Base-by-base conservation (phyloP, 2,329 filamentous ascomycete genomes). In the Pseudopithomyces maydicus region DNA sequence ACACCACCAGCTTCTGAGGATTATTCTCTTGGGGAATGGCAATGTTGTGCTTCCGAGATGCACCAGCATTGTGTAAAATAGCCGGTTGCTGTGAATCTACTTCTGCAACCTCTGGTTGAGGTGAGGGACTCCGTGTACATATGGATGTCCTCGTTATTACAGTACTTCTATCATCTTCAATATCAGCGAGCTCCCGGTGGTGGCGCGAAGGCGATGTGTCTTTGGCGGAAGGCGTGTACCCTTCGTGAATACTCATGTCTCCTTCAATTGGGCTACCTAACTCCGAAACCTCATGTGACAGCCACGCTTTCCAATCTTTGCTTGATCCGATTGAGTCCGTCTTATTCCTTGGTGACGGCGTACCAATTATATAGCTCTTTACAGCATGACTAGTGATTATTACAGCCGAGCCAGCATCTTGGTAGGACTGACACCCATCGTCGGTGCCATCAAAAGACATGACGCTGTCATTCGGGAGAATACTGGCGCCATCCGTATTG, bases 271-370 rank as follows among this genome's bases (percentile, higher is more conserved):
- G 47, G 12, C 63, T 55, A 49, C 71, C 71, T 20, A 80, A 71
- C 12, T 74, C 73, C 1, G 72, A 73, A 22, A 81, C 73, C 58
- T 81, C 79, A 49, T 77, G 74, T 2, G 76, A 78, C 2, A 81
- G 63, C 80, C 80, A 82, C 11, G 72, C 72, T 33, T 77, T 78
- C 80, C 80, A 82, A 36, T 81, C 79, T 29, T 69, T 67, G 61
- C 79, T 80, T 15, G 65, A 75, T 49, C 63, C 71, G 20, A 60
- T 60, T 12, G 61, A 71, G 23, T 61, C 59, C 12, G 52, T 57
- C 12, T n/a, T 41, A 6, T 63, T 64, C 14, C 63, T 56, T 10
- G 66, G 68, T 32, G 69, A 68, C 2, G 71, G 67, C 6, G 71
- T 71, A 3, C 74, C 74, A 26, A 75, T 63, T 14, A 76, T 69